These are phyloP conservation scores for Triangularia setosa DNA, from an alignment of 2,329 filamentous ascomycete genomes.

Conservation along the genomic window DNA sequence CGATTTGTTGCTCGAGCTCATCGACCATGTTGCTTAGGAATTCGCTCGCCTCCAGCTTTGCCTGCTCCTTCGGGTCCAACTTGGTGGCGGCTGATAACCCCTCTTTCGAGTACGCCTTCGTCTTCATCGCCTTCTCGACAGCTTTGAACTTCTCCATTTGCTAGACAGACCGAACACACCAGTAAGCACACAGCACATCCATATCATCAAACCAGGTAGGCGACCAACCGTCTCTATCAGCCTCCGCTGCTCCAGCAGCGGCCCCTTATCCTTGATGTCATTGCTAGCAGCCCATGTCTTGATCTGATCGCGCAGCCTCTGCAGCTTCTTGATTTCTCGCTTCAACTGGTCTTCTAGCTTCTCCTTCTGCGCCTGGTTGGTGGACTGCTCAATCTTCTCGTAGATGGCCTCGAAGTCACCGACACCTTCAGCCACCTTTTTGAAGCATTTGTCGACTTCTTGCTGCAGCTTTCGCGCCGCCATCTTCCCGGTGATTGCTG, in stretches of 20 bases:
- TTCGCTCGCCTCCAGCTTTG: conserved; percentile 82
- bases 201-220: conserved; percentile 8
- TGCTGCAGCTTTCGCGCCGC: conserved; percentile 93
- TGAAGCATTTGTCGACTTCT: conserved; percentile 99
- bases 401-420: conserved; percentile 90
- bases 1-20: conserved; percentile 89
- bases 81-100: conserved; percentile 87
- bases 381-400: conserved; percentile 93
- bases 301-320: conserved; percentile 95
- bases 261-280: conserved; percentile 99
- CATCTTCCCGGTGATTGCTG: conserved; percentile 55
- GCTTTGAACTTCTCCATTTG: conserved; percentile 99
- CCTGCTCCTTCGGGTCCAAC: conserved; percentile 95
- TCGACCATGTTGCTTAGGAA: conserved; percentile 87
- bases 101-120: conserved; percentile 98
- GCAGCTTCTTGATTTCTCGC: conserved; percentile 99
- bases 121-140: conserved; percentile 99
- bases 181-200: conserved; percentile 20
- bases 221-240: conserved; percentile 88
- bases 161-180: conserved; percentile 43
- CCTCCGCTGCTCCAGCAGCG: conserved; percentile 87
- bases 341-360: conserved; percentile 98
- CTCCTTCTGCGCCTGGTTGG: conserved; percentile 92
- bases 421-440: conserved; percentile 93
- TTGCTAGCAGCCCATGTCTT: conserved; percentile 98